phyloP scores from a whole-genome alignment of 345 rosid species.

The Eucalyptus cloeziana region DNA sequence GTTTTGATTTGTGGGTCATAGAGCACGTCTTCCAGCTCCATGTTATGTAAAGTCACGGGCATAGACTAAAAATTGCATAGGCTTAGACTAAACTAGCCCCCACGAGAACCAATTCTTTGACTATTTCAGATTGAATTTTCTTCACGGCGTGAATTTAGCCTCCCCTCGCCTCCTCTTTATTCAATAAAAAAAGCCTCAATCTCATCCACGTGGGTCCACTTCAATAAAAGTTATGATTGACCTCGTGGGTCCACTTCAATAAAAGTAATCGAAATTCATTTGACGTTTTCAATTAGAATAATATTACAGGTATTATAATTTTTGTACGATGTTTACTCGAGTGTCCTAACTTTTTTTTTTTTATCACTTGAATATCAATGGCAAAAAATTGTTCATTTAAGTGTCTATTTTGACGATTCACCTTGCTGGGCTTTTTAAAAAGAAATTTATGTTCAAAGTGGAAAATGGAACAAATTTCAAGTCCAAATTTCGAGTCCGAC shows the following conservation, averaged over 20 bases:
- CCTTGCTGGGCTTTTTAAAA: too few species aligned
- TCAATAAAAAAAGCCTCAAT: neutral
- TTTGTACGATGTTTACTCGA: fast-evolving
- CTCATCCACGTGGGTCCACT: neutral
- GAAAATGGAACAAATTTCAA: neutral
- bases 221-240: too few species aligned
- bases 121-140: neutral
- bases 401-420: neutral
- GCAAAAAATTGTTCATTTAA: too few species aligned
- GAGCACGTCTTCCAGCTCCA: neutral
- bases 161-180: neutral
- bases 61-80: too few species aligned
- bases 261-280: neutral
- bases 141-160: neutral
- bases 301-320: neutral
- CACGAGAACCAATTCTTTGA: neutral
- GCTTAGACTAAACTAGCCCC: neutral
- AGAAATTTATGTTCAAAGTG: neutral
- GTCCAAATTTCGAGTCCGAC: neutral
- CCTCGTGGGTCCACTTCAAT: neutral
- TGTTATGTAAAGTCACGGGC: neutral
- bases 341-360: too few species aligned
- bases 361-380: neutral
- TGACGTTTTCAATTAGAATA: neutral
- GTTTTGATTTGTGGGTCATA: neutral